phyloP scores from a whole-genome alignment of 2,329 filamentous ascomycete genomes.

The Fusarium tjaetaba region DNA sequence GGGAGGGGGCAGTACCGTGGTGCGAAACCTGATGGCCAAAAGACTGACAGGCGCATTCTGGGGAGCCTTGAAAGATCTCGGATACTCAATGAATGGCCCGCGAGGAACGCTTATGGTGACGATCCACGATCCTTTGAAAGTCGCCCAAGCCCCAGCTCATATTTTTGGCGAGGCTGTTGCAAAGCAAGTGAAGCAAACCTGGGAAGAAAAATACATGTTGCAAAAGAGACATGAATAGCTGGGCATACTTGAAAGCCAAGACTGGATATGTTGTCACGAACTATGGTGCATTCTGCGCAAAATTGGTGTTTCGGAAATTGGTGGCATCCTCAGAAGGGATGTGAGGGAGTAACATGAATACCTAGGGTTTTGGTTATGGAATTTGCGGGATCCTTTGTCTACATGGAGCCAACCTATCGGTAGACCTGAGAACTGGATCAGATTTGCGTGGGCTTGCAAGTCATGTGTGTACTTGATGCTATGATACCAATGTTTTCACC shows the following conservation, averaged over 20 bases:
- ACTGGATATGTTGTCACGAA: neutral
- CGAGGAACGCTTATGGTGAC: constrained; percentile 35
- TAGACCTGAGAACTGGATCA: neutral
- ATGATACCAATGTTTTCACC: neutral
- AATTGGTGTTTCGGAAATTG: neutral
- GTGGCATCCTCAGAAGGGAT: neutral
- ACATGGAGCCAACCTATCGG: neutral
- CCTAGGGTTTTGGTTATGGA: neutral
- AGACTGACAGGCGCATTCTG: constrained; percentile 44
- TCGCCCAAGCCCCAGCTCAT: constrained; percentile 34
- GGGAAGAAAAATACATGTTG: constrained; percentile 18
- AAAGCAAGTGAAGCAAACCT: constrained; percentile 27
- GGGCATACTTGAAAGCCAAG: neutral
- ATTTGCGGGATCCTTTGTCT: neutral
- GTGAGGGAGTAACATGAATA: neutral
- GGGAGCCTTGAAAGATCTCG: constrained; percentile 41
- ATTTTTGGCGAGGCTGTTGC: constrained; percentile 38
- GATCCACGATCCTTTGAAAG: constrained; percentile 23
- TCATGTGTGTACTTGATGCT: neutral
- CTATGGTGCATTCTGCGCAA: neutral
- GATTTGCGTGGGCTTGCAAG: neutral
- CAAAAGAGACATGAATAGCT: neutral
- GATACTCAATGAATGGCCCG: constrained; percentile 33
- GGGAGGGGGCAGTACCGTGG: constrained; percentile 33
- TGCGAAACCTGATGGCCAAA: constrained; percentile 40